Percentiles rank a stretch among this genome's conserved stretches.
These are phyloP conservation scores for Tetratostichococcus sp. DNA, from an alignment of 139 green algal genomes.

Conservation along the genomic window DNA sequence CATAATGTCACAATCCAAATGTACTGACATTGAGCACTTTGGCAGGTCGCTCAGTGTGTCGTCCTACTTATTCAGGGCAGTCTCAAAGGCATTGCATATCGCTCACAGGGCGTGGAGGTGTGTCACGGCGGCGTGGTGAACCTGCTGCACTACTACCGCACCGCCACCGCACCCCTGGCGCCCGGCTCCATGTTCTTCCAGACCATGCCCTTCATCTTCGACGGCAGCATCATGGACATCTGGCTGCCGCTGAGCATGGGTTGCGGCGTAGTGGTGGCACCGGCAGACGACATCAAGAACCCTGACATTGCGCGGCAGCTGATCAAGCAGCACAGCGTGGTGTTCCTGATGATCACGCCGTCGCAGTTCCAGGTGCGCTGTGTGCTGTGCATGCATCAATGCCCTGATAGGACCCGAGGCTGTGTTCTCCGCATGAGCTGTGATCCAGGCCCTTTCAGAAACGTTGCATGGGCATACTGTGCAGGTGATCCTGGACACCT, in stretches of 20 bases:
- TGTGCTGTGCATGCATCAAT: no score
- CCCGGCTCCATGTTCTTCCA: conserved; percentile 24
- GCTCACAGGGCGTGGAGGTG: background rate
- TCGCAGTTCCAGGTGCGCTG: background rate
- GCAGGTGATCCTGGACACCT: conserved; percentile 10
- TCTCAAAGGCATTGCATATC: background rate
- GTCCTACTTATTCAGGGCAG: no score
- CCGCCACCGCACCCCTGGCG: conserved; percentile 1
- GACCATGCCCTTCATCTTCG: conserved; percentile 20
- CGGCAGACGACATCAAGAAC: background rate
- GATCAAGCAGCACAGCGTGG: conserved; percentile 7
- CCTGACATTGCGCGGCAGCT: conserved; percentile 7
- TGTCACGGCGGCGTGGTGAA: conserved; percentile 2
- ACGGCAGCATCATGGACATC: background rate
- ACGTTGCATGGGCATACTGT: background rate
- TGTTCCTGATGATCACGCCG: background rate
- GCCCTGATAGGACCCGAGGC: no score
- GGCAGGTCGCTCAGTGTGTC: conserved; percentile 27
- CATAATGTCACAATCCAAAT: background rate
- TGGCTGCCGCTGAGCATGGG: conserved; percentile 1
- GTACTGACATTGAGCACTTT: conserved; percentile 31
- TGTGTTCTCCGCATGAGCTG: background rate
- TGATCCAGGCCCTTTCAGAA: background rate
- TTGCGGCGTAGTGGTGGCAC: background rate
- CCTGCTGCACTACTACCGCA: conserved; percentile 7